These are phyloP conservation scores for Apiotrichum akiyoshidainum DNA, from an alignment of 1,284 basidiomycete genomes.

Conservation along the genomic window DNA sequence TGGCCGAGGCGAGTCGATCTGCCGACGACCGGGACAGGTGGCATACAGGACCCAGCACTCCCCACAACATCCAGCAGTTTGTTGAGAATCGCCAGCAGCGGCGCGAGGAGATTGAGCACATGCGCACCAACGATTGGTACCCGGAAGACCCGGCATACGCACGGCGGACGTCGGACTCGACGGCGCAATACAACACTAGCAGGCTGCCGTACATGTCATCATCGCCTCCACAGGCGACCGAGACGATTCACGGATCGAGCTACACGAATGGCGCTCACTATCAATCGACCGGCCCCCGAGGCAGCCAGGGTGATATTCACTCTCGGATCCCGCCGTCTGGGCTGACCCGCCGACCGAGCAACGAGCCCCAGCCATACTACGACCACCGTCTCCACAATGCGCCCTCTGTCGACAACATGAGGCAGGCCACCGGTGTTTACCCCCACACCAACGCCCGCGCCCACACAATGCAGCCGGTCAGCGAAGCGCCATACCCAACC, in stretches of 20 bases:
- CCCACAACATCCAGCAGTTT: slow-evolving; percentile 13
- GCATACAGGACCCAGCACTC: too few relatives aligned
- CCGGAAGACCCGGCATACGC: not conserved
- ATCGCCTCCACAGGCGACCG: not conserved
- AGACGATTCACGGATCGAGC: not conserved
- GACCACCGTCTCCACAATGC: not conserved
- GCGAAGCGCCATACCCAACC: not conserved
- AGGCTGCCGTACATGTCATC: not conserved
- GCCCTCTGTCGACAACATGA: not conserved
- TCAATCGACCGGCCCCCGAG: too few relatives aligned
- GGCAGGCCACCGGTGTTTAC: not conserved
- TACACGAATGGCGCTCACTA: not conserved
- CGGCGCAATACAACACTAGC: not conserved
- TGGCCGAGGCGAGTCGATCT: too few relatives aligned
- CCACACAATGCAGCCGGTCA: not conserved
- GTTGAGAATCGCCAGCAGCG: slow-evolving; percentile 30
- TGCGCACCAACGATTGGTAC: not conserved
- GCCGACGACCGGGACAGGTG: too few relatives aligned
- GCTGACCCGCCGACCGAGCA: too few relatives aligned
- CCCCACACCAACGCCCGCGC: not conserved
- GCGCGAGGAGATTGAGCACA: slow-evolving; percentile 11
- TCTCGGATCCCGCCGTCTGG: too few relatives aligned
- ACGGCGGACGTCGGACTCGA: not conserved
- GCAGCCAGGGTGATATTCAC: too few relatives aligned
- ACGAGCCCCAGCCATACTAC: too few relatives aligned